phyloP scores from a whole-genome alignment of 2,329 filamentous ascomycete species.

The Parastagonospora nodorum region DNA sequence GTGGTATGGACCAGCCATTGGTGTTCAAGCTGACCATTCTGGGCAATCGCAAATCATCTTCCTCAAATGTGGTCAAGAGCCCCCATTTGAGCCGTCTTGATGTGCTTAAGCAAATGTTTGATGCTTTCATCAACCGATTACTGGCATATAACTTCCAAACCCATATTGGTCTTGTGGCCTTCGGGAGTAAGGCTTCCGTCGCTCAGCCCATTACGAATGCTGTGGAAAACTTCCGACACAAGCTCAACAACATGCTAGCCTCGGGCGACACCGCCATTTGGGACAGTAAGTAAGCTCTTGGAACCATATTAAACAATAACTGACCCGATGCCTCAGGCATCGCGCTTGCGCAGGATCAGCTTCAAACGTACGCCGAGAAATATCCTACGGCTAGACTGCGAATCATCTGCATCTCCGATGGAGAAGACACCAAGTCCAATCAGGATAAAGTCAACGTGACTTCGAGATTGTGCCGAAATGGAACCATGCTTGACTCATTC shows the following conservation, averaged over 20 bases:
- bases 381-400: conserved; percentile 44
- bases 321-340: too few relatives aligned
- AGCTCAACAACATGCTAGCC: too few relatives aligned
- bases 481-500: conserved; percentile 44
- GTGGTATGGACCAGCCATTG: not conserved
- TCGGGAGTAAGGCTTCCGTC: conserved; percentile 32
- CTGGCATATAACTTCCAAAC: conserved; percentile 46
- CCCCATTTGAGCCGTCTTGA: conserved; percentile 30
- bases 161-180: conserved; percentile 44
- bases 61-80: not conserved
- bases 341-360: conserved; percentile 37
- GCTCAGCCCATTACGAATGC: conserved; percentile 37
- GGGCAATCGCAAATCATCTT: conserved; percentile 1
- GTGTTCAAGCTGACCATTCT: conserved; percentile 28
- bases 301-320: too few relatives aligned
- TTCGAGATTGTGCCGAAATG: conserved; percentile 23
- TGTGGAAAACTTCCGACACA: conserved; percentile 14
- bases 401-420: conserved; percentile 47
- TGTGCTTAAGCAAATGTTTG: conserved; percentile 47
- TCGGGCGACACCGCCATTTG: too few relatives aligned
- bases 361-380: conserved; percentile 31
- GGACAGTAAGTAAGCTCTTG: too few relatives aligned
- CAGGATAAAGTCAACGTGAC: conserved; percentile 24
- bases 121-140: conserved; percentile 44
- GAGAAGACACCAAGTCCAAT: conserved; percentile 40